Base-by-base conservation (phyloP, 1,284 basidiomycete genomes). In the Pseudozyma flocculosa region DNA sequence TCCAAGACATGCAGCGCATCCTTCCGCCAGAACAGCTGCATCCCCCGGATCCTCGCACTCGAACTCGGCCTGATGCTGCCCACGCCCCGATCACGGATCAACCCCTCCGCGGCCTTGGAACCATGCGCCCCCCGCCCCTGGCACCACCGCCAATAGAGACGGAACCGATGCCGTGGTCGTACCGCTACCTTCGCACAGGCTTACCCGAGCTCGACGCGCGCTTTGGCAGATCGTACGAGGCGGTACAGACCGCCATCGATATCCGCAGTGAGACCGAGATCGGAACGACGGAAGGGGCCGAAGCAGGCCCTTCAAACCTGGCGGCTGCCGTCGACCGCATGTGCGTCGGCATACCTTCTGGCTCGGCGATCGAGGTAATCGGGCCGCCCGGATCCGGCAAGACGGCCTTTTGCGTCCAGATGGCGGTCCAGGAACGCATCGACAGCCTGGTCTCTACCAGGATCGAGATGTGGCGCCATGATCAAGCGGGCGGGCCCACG, bases 371-470 rank as follows among this genome's bases (percentile, higher is more conserved):
- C 8, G 61, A 64, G 32, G 50, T 59, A 14, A 46, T 64, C 3
- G 61, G 61, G 18, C 61, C 61, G 2, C 53, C 61, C 1, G 56
- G 61, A 30, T 55, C 49, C 30, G 61, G 61, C 38, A 64, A 64
- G 32, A 50, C 61, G 2, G 45, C 40, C 29, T 38, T 59, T 11
- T 10, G 59, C 30, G 34, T 59, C 37, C 56, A 59, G 45, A 48
- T 52, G 30, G 61, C 53, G 9, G 30, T 64, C 42, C 50, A 44
- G 19, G 61, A 64, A 40, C 45, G 61, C 10, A 43, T 64, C 18
- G 50, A 56, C n/a, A 50, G 56, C 9, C 24, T 64, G 4, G 40
- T 43, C 10, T 30, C 50, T 29, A 53, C 61, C 3, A 40, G 61
- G n/a, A 34, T 14, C 22, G 42, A 18, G 8, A 43, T 43, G 42